Evolutionary conservation across 164 flowering plant species (phyloP), one percentile per base, ranked within the genome.

Genomic region (Umbellularia californica): DNA sequence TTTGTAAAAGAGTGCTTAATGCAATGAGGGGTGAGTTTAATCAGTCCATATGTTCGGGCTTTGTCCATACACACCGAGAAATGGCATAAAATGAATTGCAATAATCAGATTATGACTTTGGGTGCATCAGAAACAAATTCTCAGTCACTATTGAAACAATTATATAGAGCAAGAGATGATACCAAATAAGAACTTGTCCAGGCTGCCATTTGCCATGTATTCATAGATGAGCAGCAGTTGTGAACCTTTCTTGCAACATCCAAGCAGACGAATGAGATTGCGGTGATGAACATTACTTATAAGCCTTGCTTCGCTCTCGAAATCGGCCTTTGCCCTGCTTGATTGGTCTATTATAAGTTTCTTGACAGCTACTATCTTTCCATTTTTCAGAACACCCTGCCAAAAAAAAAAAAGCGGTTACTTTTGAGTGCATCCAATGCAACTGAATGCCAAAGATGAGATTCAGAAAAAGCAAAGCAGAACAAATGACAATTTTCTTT

Each of bases 271-370:
- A 62, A 86, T 62, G 30, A 89, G 88, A 70, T 89, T 88, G n/a
- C 90, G 80, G 58, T 87, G 90, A 81, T 83, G 88, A 68, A 86
- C 85, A 74, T 87, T 87, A 73, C 93, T 82, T 62, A 89, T 83
- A 23, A 87, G 87, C 78, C 76, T 85, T 25, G 87, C 87, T 82
- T 87, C 90, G 30, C 71, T 83, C 30, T 81, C 87, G 23, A 85
- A 85, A 35, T 84, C 81, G 22, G 76, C 81, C 68, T 83, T 78
- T 50, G 78, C 85, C 74, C 76, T 82, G 24, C 47, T 33, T 2
- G 86, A 76, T 47, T 77, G 77, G n/a, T 72, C 73, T 41, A 87
- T 74, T 13, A 74, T 69, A 7, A 87, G 85, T 73, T 77, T 87
- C 84, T 89, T 86, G 33, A 89, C 87, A 52, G 90, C 93, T 28